Evolutionary conservation across 768 basidiomycete genomes (phyloP).

Genomic region (Lactarius sanguifluus): DNA sequence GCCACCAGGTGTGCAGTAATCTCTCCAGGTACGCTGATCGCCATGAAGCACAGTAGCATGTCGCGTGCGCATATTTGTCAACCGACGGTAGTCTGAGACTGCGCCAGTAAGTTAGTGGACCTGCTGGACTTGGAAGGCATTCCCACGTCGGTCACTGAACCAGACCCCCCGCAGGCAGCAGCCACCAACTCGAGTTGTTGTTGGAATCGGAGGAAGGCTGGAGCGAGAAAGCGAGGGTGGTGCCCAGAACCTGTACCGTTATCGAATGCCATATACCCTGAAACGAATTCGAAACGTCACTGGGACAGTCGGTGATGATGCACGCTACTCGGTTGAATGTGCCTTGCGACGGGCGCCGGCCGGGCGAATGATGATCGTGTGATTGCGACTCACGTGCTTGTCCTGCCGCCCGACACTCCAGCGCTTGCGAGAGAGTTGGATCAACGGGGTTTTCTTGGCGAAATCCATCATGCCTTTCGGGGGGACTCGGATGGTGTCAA

Average conservation of each 20-base stretch:
- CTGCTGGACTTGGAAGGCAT: not conserved
- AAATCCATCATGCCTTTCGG: not conserved
- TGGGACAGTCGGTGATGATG: not conserved
- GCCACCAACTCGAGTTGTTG: not conserved
- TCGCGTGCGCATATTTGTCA: not conserved
- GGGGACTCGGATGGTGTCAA: not conserved
- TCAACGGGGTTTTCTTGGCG: not conserved
- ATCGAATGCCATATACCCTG: not conserved
- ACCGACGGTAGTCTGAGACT: not conserved
- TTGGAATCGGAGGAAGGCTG: not conserved
- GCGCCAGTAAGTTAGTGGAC: not conserved
- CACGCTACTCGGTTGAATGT: not conserved
- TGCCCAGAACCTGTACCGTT: not conserved
- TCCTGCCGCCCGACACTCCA: not conserved
- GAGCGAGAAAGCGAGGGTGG: not conserved
- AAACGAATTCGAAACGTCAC: not conserved
- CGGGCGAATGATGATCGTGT: not conserved
- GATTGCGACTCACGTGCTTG: not conserved
- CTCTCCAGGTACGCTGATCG: not conserved
- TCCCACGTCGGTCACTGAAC: not conserved
- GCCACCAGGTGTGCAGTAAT: too few species aligned
- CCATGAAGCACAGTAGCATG: not conserved
- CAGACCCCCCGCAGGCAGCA: not conserved
- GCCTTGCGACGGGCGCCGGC: not conserved
- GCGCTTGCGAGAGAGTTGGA: not conserved